Conservation (phyloP, 2,329 filamentous ascomycete species). For the Epichloe coenophiala region DNA sequence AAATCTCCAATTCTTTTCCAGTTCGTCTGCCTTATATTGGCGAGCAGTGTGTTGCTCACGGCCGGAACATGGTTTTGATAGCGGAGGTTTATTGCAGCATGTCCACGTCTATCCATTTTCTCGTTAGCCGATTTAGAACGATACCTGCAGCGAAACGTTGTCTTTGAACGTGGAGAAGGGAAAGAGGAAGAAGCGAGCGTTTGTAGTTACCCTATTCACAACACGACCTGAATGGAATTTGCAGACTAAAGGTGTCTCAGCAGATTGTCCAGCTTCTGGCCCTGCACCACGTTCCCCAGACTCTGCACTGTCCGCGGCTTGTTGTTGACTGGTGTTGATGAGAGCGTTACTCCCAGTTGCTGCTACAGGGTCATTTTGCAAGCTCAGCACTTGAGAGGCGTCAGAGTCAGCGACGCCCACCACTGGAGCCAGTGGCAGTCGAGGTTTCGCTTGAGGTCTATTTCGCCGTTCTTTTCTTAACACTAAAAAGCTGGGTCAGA, state of each 20-base stretch:
- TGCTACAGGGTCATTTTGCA: neutral
- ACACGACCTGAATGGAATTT: slow-evolving; percentile 17
- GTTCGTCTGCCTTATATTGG: slow-evolving; percentile 12
- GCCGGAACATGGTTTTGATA: slow-evolving; percentile 13
- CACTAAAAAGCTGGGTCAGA: neutral
- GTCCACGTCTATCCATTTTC: slow-evolving; percentile 14
- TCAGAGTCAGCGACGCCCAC: neutral
- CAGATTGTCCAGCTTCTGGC: neutral
- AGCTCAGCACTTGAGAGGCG: neutral
- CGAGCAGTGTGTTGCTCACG: slow-evolving; percentile 13
- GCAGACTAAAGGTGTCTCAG: slow-evolving; percentile 8
- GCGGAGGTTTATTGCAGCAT: slow-evolving; percentile 15
- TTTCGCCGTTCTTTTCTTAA: neutral
- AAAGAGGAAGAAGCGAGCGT: neutral
- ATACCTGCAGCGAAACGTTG: no score
- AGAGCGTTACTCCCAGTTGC: neutral
- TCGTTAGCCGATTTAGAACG: neutral
- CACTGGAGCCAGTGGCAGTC: neutral
- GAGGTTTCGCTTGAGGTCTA: neutral
- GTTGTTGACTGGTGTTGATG: neutral
- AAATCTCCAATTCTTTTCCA: slow-evolving; percentile 16
- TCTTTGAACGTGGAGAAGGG: no score
- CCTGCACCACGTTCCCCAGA: neutral
- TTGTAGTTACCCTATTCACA: slow-evolving; percentile 11
- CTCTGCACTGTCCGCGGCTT: neutral